Conservation (phyloP, 2,329 filamentous ascomycete species). For the Aspergillus sp. region DNA sequence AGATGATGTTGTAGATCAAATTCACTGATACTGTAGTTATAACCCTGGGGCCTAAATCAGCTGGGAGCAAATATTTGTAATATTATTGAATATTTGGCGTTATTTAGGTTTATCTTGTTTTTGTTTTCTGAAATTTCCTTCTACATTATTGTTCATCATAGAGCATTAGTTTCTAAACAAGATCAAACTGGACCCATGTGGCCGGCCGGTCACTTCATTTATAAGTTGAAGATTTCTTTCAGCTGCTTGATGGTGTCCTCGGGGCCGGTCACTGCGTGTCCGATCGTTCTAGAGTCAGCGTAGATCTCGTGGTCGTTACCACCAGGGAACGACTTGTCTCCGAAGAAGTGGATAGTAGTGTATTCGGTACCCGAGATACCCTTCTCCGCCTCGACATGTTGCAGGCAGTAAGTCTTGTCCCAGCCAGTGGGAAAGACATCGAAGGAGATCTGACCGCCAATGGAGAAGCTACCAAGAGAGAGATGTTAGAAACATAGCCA, state of each 20-base stretch:
- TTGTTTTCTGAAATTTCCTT: too few species aligned
- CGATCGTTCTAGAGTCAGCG: constrained; percentile 71
- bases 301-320: constrained; percentile 98
- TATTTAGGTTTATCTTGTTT: too few species aligned
- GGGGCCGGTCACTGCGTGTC: constrained; percentile 76
- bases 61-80: too few species aligned
- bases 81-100: too few species aligned
- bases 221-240: constrained; percentile 74
- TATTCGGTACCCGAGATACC: constrained; percentile 62
- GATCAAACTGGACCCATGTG: too few species aligned
- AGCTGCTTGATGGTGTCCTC: constrained; percentile 77
- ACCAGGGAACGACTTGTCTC: constrained; percentile 86
- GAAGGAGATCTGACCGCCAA: constrained; percentile 96
- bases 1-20: too few species aligned
- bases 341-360: constrained; percentile 93
- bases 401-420: constrained; percentile 98
- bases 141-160: too few species aligned
- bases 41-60: too few species aligned
- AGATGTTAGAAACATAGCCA: constrained; percentile 3
- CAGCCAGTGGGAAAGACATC: constrained; percentile 95
- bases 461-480: constrained; percentile 63
- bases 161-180: too few species aligned
- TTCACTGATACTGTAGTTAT: too few species aligned
- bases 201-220: constrained; percentile 5
- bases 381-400: constrained; percentile 78